Base-by-base conservation (phyloP, 2,329 filamentous ascomycete genomes). In the Aureobasidium pullulans region DNA sequence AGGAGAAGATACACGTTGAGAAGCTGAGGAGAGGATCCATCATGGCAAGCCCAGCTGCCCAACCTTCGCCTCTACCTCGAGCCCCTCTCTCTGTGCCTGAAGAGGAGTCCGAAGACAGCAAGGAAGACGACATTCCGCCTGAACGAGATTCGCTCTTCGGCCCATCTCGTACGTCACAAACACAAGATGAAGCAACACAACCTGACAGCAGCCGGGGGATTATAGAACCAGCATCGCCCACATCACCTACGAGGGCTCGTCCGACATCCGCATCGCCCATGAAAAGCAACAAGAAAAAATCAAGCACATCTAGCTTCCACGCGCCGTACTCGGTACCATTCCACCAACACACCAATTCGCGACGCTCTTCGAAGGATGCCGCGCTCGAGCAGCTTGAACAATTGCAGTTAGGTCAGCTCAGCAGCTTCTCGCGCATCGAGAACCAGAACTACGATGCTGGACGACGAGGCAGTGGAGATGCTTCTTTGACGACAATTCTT, bases 1-100 rank as follows among this genome's bases (percentile, higher is more conserved):
- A 89, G 65, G 75, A 76, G 49, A 84, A 81, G 63, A 83, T 93
- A 43, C 78, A 81, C 39, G 78, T 85, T 52, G 86, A 88, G 65
- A 83, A 85, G 68, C 76, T 79, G 76, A 66, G 76, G 61, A 63
- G 73, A 65, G 63, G 69, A 43, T 62, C 64, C 28, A 64, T 66
- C n/a, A 61, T 64, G 19, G 62, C 60, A 15, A 63, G 60, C 28
- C 66, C 16, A 8, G 5, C 34, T 4, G 48, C 32, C 19, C 48
- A 48, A 7, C 36, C 47, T 29, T 34, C 56, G 6, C 54, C 60
- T 15, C 46, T 43, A 15, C 64, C 66, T 15, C 61, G 66, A 19
- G 70, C 68, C 7, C 66, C 66, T 52, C 64, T 63, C 28, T 69
- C 68, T 4, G 67, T 70, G 19, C 65, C 65, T 16, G 65, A 66